Percentiles rank a stretch among this genome's conserved stretches.
Conservation (phyloP, 108 stramenopile genomes). For the Halocafeteria seosinensis region DNA sequence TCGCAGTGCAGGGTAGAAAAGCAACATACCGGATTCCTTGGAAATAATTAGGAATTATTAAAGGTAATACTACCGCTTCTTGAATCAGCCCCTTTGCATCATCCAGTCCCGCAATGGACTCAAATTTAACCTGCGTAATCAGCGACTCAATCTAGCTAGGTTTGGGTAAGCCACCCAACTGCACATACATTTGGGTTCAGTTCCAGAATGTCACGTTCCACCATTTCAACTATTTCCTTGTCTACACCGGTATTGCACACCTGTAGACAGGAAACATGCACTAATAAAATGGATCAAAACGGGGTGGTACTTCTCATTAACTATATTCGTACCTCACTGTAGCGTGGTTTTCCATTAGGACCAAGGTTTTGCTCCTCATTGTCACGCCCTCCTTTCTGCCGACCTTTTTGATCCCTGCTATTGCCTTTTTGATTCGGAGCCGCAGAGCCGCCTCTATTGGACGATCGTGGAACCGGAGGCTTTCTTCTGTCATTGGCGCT, state of each 20-base stretch:
- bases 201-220: constrained; percentile 11
- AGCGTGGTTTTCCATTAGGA: background rate
- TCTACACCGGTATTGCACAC: too few species aligned
- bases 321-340: constrained; percentile 35
- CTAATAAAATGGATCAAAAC: too few species aligned
- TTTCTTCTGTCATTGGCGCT: too few species aligned
- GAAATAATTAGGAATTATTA: constrained; percentile 74
- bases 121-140: constrained; percentile 61
- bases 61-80: constrained; percentile 71
- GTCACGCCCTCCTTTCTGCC: too few species aligned
- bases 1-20: too few species aligned
- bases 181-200: constrained; percentile 7
- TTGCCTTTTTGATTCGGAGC: too few species aligned
- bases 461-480: too few species aligned
- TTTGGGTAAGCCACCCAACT: too few species aligned
- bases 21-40: constrained; percentile 63
- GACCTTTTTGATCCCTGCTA: too few species aligned
- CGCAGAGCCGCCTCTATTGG: too few species aligned
- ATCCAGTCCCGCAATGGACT: constrained; percentile 89
- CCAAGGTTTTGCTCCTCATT: too few species aligned
- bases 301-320: constrained; percentile 41
- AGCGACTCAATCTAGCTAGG: constrained; percentile 54
- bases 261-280: too few species aligned
- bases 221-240: constrained; percentile 11
- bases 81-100: constrained; percentile 79